Evolutionary conservation across 2,329 filamentous ascomycete genomes (phyloP).

Genomic region (Epichloe scottii): DNA sequence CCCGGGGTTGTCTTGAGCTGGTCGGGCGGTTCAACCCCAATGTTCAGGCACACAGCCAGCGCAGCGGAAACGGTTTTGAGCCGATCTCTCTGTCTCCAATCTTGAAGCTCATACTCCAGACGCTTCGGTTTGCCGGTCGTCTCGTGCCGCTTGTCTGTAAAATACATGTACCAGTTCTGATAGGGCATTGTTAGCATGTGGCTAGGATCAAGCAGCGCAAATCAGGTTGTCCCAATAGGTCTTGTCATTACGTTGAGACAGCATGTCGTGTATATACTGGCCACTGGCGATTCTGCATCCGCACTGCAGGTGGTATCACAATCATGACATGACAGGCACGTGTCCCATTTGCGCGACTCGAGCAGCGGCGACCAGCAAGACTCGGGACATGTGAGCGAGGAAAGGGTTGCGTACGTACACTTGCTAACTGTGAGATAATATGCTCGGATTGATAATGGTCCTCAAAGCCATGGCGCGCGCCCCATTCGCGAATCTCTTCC

Average conservation of each 20-base stretch:
- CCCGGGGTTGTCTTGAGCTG: conserved; percentile 91
- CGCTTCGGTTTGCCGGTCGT: conserved; percentile 78
- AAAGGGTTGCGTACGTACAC: conserved; percentile 37
- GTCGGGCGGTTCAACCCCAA: conserved; percentile 93
- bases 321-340: conserved; percentile 2
- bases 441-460: conserved; percentile 86
- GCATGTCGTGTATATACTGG: neutral
- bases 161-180: conserved; percentile 99
- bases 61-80: conserved; percentile 95
- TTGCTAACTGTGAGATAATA: conserved; percentile 72
- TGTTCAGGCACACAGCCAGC: conserved; percentile 88
- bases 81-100: conserved; percentile 95
- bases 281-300: neutral
- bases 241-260: neutral
- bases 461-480: conserved; percentile 76
- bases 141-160: conserved; percentile 94
- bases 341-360: conserved; percentile 5
- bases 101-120: conserved; percentile 55
- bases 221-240: neutral
- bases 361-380: neutral
- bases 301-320: conserved; percentile 3
- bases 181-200: conserved; percentile 2
- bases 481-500: conserved; percentile 39
- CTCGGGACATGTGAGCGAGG: neutral
- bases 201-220: neutral